Percentiles rank a stretch among this genome's conserved stretches.
These are phyloP conservation scores for Myxozyma geophila DNA, from an alignment of 805 yeast species.

Conservation along the genomic window DNA sequence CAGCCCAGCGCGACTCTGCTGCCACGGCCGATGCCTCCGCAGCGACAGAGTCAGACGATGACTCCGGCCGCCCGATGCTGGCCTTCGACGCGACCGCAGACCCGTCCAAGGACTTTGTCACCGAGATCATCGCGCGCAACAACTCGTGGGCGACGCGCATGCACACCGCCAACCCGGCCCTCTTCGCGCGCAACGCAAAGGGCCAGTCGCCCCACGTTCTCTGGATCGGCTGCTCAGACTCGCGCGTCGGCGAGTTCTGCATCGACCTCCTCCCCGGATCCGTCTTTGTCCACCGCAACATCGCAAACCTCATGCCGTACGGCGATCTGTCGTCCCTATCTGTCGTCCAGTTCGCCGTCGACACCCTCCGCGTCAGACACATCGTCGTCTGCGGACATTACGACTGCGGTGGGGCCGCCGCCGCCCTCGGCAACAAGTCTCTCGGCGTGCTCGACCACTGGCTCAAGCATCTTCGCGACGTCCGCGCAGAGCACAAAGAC, in stretches of 20 bases:
- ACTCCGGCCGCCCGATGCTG: neutral
- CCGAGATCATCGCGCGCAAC: constrained; percentile 48
- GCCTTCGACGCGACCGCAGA: constrained; percentile 11
- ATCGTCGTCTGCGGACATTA: constrained; percentile 91
- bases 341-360: constrained; percentile 85
- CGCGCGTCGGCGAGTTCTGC: constrained; percentile 81
- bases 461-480: constrained; percentile 67
- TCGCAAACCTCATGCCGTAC: constrained; percentile 74
- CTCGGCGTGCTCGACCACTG: constrained; percentile 74
- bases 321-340: constrained; percentile 76
- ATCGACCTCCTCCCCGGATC: constrained; percentile 87
- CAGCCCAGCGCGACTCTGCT: neutral
- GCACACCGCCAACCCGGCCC: constrained; percentile 56
- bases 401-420: constrained; percentile 92
- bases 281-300: constrained; percentile 83
- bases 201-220: constrained; percentile 93
- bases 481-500: constrained; percentile 63
- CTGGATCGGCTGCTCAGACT: constrained; percentile 94
- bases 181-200: constrained; percentile 67
- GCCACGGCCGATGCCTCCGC: constrained; percentile 2
- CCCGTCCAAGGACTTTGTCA: constrained; percentile 20
- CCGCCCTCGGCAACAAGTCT: constrained; percentile 66
- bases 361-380: constrained; percentile 77
- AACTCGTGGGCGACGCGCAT: constrained; percentile 53
- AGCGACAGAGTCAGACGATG: neutral